Conservation (phyloP, 305 asterid species). For the Petunia hybrid region DNA sequence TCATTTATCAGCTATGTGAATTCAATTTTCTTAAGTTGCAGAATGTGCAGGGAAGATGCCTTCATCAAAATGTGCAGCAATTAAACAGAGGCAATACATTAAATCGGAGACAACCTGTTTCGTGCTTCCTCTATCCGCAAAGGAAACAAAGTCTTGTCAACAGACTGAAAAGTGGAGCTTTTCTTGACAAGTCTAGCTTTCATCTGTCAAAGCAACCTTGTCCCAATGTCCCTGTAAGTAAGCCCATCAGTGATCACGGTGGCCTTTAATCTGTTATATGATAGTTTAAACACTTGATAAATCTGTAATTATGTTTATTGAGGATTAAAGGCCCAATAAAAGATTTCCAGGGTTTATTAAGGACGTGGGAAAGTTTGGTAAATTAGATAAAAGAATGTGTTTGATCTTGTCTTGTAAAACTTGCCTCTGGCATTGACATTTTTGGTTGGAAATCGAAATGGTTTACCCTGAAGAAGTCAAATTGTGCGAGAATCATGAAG, state of each 20-base stretch:
- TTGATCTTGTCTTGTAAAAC: slow-evolving; percentile 17
- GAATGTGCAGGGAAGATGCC: slow-evolving; percentile 62
- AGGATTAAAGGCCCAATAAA: neutral
- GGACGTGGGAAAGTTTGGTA: neutral
- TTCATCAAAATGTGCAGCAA: slow-evolving; percentile 50
- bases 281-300: slow-evolving; percentile 7
- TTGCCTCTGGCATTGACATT: slow-evolving; percentile 10
- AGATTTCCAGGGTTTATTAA: slow-evolving; percentile 26
- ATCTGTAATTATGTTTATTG: slow-evolving; percentile 3
- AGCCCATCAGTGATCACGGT: slow-evolving; percentile 23
- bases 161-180: slow-evolving; percentile 64
- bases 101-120: slow-evolving; percentile 48
- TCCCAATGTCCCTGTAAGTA: slow-evolving; percentile 55
- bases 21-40: slow-evolving; percentile 47
- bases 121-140: slow-evolving; percentile 69
- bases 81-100: slow-evolving; percentile 41
- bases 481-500: neutral
- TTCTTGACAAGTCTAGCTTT: slow-evolving; percentile 71
- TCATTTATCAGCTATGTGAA: slow-evolving; percentile 28
- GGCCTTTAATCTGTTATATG: neutral
- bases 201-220: slow-evolving; percentile 48
- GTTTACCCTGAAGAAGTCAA: slow-evolving; percentile 18
- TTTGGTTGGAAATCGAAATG: neutral
- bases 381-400: neutral
- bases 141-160: slow-evolving; percentile 54